phyloP scores from a whole-genome alignment of 805 yeast species.

The Myxozyma nipponensis region DNA sequence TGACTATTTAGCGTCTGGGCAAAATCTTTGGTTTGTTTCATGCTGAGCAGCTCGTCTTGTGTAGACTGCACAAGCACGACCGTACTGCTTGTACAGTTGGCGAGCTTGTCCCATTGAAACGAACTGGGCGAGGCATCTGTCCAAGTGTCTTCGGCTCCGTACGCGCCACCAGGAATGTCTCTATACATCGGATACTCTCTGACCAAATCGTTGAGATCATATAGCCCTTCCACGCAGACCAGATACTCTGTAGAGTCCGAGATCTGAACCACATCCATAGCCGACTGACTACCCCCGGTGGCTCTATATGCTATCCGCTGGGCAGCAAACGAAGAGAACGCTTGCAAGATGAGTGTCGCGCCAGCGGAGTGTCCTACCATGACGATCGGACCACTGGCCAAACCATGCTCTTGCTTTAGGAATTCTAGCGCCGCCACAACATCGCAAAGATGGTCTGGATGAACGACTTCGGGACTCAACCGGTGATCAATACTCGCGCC shows the following conservation, averaged over 20 bases:
- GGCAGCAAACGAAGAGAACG: conserved; percentile 28
- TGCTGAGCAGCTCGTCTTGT: conserved; percentile 56
- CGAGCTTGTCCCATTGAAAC: conserved; percentile 7
- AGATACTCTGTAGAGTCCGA: conserved; percentile 2
- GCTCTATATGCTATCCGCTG: conserved; percentile 1
- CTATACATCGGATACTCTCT: conserved; percentile 58
- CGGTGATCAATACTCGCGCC: conserved; percentile 29
- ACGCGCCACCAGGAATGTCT: conserved; percentile 55
- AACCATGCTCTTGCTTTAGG: conserved; percentile 20
- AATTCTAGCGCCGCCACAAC: conserved; percentile 43
- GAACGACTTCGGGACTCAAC: conserved; percentile 41
- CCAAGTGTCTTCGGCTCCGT: conserved; percentile 35
- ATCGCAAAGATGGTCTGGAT: conserved; percentile 58
- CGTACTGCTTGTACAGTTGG: not conserved
- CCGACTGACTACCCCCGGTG: not conserved
- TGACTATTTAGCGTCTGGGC: conserved; percentile 2
- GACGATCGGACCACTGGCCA: conserved; percentile 24
- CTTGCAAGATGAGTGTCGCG: conserved; percentile 55
- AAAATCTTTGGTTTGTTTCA: conserved; percentile 48
- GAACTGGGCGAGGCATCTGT: conserved; percentile 17
- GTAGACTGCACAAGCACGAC: conserved; percentile 52
- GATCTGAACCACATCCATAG: not conserved
- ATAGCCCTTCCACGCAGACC: conserved; percentile 63
- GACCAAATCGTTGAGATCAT: conserved; percentile 47
- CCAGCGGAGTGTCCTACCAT: conserved; percentile 75